Evolutionary conservation across 2,329 filamentous ascomycete genomes (phyloP).

Genomic region (Penicillium aurantiogriseum): DNA sequence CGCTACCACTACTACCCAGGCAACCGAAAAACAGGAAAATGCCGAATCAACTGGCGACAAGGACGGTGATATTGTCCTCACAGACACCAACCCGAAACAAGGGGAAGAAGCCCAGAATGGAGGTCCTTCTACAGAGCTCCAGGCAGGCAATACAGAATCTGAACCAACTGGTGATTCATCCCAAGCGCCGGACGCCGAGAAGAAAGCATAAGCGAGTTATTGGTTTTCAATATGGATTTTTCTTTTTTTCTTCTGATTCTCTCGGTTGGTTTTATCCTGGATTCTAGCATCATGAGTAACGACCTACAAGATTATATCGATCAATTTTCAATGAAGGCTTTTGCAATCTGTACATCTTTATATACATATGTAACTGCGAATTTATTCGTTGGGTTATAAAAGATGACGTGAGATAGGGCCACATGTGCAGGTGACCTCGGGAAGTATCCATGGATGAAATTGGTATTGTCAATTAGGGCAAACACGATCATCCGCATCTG

Average conservation of each 20-base stretch:
- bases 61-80: slow-evolving; percentile 43
- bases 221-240: neutral
- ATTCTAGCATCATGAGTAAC: slow-evolving; percentile 24
- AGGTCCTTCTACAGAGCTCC: slow-evolving; percentile 1
- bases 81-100: slow-evolving; percentile 29
- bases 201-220: slow-evolving; percentile 10
- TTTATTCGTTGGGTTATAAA: neutral
- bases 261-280: slow-evolving; percentile 10
- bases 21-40: slow-evolving; percentile 13
- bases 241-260: neutral
- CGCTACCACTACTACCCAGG: slow-evolving; percentile 1
- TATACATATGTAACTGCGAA: neutral
- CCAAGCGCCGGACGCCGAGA: slow-evolving; percentile 12
- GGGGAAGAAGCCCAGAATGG: slow-evolving; percentile 14
- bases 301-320: slow-evolving; percentile 20
- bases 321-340: neutral
- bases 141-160: slow-evolving; percentile 5
- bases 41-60: slow-evolving; percentile 18
- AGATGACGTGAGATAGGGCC: neutral
- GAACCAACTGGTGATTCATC: slow-evolving; percentile 6
- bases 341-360: neutral
- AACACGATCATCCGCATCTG: neutral
- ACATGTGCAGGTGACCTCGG: neutral
- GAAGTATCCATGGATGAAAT: neutral
- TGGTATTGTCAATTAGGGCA: neutral